A percentile compares a stretch with the other conserved stretches of the same genome.
phyloP scores from a whole-genome alignment of 192 early-diverging fungal species.

The Coemansia sp. region DNA sequence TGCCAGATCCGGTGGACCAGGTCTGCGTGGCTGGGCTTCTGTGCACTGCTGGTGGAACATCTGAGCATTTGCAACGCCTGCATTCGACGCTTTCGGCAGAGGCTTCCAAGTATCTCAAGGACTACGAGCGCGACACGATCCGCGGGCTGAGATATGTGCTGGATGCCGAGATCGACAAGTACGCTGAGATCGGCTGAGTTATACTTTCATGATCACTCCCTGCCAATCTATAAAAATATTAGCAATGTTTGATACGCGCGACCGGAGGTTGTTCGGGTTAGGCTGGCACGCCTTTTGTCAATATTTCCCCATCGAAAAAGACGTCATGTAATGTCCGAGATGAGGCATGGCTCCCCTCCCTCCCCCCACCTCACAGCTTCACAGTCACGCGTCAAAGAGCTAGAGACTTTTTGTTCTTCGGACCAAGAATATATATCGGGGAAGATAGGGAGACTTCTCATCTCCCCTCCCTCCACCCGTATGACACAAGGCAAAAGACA shows the following conservation, averaged over 20 bases:
- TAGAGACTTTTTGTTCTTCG: too few species aligned
- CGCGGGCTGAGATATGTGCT: slow-evolving; percentile 26
- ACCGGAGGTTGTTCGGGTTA: too few species aligned
- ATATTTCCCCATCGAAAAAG: neutral
- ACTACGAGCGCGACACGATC: slow-evolving; percentile 44
- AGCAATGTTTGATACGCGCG: too few species aligned
- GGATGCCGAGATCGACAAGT: slow-evolving; percentile 40
- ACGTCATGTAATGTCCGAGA: neutral
- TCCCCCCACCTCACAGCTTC: too few species aligned
- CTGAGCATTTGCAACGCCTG: slow-evolving; percentile 28
- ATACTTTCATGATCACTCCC: neutral
- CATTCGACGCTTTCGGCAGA: slow-evolving; percentile 20
- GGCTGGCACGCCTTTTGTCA: neutral
- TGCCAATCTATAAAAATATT: slow-evolving; percentile 3
- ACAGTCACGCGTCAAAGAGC: neutral
- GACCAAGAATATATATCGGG: too few species aligned
- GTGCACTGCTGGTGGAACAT: slow-evolving; percentile 25
- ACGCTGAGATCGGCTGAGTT: slow-evolving; percentile 7
- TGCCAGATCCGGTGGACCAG: slow-evolving; percentile 3
- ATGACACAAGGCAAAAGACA: neutral
- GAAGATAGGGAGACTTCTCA: too few species aligned
- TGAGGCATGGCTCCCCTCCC: neutral
- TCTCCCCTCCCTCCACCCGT: too few species aligned
- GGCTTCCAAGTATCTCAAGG: slow-evolving; percentile 35
- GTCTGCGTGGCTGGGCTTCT: slow-evolving; percentile 37